Conservation (phyloP, 2,329 filamentous ascomycete species). For the Zasmidium citrigriseum region DNA sequence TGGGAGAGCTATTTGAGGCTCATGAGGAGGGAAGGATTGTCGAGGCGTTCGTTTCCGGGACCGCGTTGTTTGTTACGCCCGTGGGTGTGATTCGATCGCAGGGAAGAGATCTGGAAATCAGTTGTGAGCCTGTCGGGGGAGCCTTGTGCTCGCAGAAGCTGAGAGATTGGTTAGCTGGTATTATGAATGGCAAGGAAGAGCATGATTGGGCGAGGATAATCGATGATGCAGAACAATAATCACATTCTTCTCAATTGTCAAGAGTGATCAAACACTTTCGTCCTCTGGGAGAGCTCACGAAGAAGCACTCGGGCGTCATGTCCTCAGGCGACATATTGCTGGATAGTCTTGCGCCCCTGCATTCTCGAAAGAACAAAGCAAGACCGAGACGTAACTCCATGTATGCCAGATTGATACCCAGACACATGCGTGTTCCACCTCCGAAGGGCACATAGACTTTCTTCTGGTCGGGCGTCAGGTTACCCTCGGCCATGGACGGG, state of each 20-base stretch:
- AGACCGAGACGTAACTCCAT: conserved; percentile 24
- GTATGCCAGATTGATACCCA: conserved; percentile 21
- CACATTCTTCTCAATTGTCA: not conserved
- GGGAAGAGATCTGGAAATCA: conserved; percentile 41
- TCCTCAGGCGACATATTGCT: conserved; percentile 16
- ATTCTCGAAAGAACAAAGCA: conserved; percentile 26
- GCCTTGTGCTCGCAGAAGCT: conserved; percentile 39
- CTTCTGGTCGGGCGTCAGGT: conserved; percentile 18
- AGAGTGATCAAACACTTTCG: conserved; percentile 17
- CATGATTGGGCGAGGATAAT: conserved; percentile 47
- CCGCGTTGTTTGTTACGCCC: conserved; percentile 57
- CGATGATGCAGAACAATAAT: conserved; percentile 33
- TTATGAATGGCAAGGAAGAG: conserved; percentile 46
- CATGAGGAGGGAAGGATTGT: conserved; percentile 40
- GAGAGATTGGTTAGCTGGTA: conserved; percentile 43
- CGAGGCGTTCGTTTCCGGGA: conserved; percentile 81
- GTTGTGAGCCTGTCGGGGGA: conserved; percentile 39
- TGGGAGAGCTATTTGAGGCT: conserved; percentile 20
- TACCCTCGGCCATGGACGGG: conserved; percentile 18
- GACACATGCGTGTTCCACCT: conserved; percentile 20
- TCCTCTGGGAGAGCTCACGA: conserved; percentile 20
- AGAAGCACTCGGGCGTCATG: conserved; percentile 22
- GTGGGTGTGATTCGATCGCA: conserved; percentile 43
- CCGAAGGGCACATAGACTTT: conserved; percentile 24
- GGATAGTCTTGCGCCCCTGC: conserved; percentile 20